Percentiles rank a stretch among this genome's conserved stretches.
phyloP scores from a whole-genome alignment of 2,329 filamentous ascomycete species.

The Cucurbitaria berberidis region DNA sequence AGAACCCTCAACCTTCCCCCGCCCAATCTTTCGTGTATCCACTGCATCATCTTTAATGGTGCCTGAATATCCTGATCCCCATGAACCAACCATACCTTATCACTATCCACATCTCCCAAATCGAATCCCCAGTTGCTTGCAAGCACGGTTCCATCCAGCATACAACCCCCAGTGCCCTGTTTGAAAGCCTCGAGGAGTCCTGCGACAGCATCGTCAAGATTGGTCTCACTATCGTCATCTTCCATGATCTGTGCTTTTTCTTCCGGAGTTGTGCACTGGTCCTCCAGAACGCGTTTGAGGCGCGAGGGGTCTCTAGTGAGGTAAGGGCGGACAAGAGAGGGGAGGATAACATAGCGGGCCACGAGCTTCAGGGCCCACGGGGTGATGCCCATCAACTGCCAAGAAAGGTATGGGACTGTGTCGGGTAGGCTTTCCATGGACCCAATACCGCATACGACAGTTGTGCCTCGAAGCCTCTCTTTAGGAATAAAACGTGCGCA shows the following conservation, averaged over 20 bases:
- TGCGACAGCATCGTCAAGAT: conserved; percentile 24
- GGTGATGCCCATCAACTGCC: conserved; percentile 21
- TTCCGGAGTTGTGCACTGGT: conserved; percentile 25
- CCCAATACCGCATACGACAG: conserved; percentile 28
- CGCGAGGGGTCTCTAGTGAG: conserved; percentile 19
- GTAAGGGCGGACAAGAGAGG: conserved; percentile 20
- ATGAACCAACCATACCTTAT: conserved; percentile 26
- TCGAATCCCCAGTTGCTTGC: conserved; percentile 28
- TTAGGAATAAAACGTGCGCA: conserved; percentile 49
- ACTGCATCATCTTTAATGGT: conserved; percentile 22
- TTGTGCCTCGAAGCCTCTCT: conserved; percentile 21
- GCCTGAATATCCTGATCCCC: conserved; percentile 26
- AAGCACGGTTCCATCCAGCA: conserved; percentile 23
- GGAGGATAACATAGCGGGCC: conserved; percentile 22
- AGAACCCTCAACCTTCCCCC: conserved; percentile 25
- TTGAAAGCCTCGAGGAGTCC: conserved; percentile 24
- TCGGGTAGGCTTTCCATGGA: conserved; percentile 21
- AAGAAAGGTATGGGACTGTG: conserved; percentile 8
- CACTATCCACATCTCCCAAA: conserved; percentile 19
- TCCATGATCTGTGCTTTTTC: conserved; percentile 22
- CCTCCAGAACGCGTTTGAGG: conserved; percentile 26
- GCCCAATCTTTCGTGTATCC: conserved; percentile 26
- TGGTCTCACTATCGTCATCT: conserved; percentile 10
- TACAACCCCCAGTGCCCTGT: conserved; percentile 20
- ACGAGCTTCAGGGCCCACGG: conserved; percentile 17